Conservation (phyloP, 164 flowering plant species). For the Vitis rupestris region DNA sequence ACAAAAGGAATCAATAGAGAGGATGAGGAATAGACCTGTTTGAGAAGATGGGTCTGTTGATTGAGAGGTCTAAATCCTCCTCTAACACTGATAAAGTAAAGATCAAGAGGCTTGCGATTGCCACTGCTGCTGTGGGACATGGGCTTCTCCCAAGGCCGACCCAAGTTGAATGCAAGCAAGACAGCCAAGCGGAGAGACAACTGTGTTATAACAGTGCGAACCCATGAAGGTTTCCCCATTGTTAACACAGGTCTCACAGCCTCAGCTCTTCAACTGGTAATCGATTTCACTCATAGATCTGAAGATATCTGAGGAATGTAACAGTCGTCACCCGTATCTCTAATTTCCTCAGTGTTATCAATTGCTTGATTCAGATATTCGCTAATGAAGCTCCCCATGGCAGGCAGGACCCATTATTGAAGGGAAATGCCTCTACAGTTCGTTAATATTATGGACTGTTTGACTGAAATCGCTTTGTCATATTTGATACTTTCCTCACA, state of each 20-base stretch:
- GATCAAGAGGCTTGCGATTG: slow-evolving; percentile 25
- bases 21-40: slow-evolving; percentile 37
- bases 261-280: not conserved
- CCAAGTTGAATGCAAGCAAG: slow-evolving; percentile 44
- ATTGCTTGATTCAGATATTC: too few relatives aligned
- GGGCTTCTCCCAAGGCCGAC: slow-evolving; percentile 27
- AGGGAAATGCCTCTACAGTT: too few relatives aligned
- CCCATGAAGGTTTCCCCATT: slow-evolving; percentile 50
- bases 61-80: slow-evolving; percentile 50
- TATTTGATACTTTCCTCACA: too few relatives aligned
- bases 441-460: too few relatives aligned
- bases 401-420: too few relatives aligned
- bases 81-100: slow-evolving; percentile 54
- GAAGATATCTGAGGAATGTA: too few relatives aligned
- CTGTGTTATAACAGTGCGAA: slow-evolving; percentile 48
- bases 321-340: not conserved
- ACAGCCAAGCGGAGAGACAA: slow-evolving; percentile 43
- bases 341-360: not conserved
- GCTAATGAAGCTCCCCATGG: too few relatives aligned
- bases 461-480: too few relatives aligned
- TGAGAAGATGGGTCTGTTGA: slow-evolving; percentile 56
- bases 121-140: not conserved
- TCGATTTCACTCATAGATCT: too few relatives aligned
- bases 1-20: not conserved
- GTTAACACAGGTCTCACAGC: not conserved